Base-by-base conservation (phyloP, 805 yeast genomes). In the Tetrapisispora iriomotensis region DNA sequence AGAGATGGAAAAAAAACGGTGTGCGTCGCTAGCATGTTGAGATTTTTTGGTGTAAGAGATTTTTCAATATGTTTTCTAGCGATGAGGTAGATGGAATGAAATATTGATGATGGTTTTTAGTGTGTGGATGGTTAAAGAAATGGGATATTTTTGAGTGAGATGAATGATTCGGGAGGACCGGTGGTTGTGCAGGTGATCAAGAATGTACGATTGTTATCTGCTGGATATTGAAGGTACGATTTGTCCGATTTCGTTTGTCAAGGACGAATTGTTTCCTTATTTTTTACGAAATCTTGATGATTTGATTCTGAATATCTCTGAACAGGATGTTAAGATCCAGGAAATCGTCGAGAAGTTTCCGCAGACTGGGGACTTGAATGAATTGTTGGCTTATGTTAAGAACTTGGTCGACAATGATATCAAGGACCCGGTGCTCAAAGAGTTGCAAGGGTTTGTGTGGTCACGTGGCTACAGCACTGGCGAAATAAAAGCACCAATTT, bases 161-260 rank as follows among this genome's bases (percentile, higher is more conserved):
- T n/a, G n/a, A n/a, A n/a, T n/a, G n/a, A n/a, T n/a, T n/a, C n/a
- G n/a, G n/a, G n/a, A n/a, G n/a, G n/a, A n/a, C n/a, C n/a, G n/a
- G n/a, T n/a, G n/a, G n/a, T n/a, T n/a, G 8, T 4, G 5, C 14
- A 34, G 13, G 24, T 18, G 24, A 21, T 13, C 12, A 26, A 29
- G 14, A 5, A 20, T 13, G 3, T 36, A 5, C 17, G 31, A 26
- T 15, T 31, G 20, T 30, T 38, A 38, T 23, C 10, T 38, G 2
- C 66, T 87, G 6, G 95, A 85, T 48, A 85, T 86, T 26, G 97
- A 88, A 56, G 97, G 97, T 14, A 88, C 96, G 0, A 77, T 88
- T 23, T 88, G 96, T 54, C 88, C 96, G 3, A 87, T 88, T 17
- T 71, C 88, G 1, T 88, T 88, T 54, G 97, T 88, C 30, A 82